These are phyloP conservation scores for Fusarium aywerte DNA, from an alignment of 2,329 filamentous ascomycete genomes.

Conservation along the genomic window DNA sequence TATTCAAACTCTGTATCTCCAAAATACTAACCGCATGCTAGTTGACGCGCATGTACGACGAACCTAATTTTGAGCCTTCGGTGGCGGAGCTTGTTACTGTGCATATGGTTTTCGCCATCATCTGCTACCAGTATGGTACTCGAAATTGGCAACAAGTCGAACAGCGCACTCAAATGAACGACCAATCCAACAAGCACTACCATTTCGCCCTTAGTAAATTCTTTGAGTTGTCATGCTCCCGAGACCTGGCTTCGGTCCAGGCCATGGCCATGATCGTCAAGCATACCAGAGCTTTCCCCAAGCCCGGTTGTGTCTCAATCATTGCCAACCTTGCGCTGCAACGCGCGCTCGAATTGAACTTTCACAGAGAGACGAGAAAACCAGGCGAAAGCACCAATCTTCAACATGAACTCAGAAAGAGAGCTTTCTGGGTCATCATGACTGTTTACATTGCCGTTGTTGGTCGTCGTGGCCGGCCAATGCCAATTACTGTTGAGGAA, in stretches of 20 bases:
- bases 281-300: constrained; percentile 81
- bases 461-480: constrained; percentile 80
- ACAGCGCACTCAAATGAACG: constrained; percentile 66
- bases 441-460: constrained; percentile 74
- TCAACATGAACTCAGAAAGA: constrained; percentile 79
- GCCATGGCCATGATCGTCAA: constrained; percentile 76
- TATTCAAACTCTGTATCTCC: neutral
- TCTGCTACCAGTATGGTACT: constrained; percentile 80
- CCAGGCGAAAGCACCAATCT: constrained; percentile 62
- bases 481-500: constrained; percentile 78
- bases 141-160: constrained; percentile 70
- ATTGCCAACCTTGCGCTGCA: constrained; percentile 73
- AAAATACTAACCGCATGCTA: constrained; percentile 46
- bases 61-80: constrained; percentile 70
- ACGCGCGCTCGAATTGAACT: constrained; percentile 77
- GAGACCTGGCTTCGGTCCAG: constrained; percentile 74
- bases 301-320: constrained; percentile 79
- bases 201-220: constrained; percentile 78
- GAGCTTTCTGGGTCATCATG: constrained; percentile 80
- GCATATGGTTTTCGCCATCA: constrained; percentile 82
- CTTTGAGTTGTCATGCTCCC: constrained; percentile 70
- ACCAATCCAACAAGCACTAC: constrained; percentile 79
- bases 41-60: constrained; percentile 76
- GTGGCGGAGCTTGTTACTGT: constrained; percentile 74
- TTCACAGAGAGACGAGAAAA: constrained; percentile 75